These are phyloP conservation scores for Vigna reflexopilosa DNA, from an alignment of 306 rosid species.

Conservation along the genomic window DNA sequence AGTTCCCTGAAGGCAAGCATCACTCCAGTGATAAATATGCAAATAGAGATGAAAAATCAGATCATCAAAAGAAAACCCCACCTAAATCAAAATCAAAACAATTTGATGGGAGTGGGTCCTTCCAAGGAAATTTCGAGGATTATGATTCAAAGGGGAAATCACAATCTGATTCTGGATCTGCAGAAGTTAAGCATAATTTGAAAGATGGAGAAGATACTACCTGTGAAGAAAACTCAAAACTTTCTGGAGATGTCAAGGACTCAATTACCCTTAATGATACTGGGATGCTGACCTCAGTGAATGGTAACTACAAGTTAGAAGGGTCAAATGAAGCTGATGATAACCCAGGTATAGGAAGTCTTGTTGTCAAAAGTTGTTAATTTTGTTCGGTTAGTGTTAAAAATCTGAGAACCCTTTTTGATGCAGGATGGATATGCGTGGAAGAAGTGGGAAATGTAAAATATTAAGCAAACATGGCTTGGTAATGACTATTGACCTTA, in stretches of 20 bases:
- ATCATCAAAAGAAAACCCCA: conserved; percentile 53
- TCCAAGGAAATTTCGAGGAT: conserved; percentile 55
- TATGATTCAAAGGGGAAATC: conserved; percentile 48
- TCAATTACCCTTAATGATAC: conserved; percentile 38
- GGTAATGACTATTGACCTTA: conserved; percentile 56
- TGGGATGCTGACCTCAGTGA: conserved; percentile 46
- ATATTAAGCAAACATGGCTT: conserved; percentile 42
- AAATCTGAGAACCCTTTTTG: conserved; percentile 42
- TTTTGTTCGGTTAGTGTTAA: conserved; percentile 28
- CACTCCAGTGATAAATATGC: conserved; percentile 53
- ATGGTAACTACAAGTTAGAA: conserved; percentile 42
- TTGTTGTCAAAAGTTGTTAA: conserved; percentile 32
- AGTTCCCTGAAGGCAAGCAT: conserved; percentile 61
- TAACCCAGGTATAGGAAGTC: conserved; percentile 43
- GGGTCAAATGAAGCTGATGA: conserved; percentile 47
- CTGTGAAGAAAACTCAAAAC: conserved; percentile 44
- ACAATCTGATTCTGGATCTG: conserved; percentile 54
- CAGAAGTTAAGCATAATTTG: conserved; percentile 53
- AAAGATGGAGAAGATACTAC: conserved; percentile 56
- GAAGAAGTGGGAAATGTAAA: conserved; percentile 54
- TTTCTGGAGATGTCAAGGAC: conserved; percentile 47
- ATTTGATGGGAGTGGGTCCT: conserved; percentile 53
- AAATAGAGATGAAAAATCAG: conserved; percentile 59
- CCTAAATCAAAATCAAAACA: conserved; percentile 59
- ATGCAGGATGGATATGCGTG: conserved; percentile 50